Evolutionary conservation across 768 basidiomycete genomes (phyloP), one percentile per base, ranked within the genome.

Genomic region (Tubosaeta brunneosetosa): DNA sequence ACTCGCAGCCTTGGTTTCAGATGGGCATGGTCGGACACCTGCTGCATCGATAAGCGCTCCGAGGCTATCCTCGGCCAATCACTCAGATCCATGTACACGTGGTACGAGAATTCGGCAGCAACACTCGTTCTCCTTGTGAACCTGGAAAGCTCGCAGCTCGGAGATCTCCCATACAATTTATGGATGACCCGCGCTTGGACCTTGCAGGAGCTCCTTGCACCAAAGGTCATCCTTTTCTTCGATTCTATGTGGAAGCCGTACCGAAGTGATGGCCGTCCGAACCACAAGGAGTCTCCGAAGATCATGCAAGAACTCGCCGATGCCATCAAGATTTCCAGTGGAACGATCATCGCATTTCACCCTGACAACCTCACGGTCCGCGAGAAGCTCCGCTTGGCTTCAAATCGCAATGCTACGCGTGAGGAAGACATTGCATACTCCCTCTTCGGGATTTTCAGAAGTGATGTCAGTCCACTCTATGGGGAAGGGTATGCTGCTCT

Each of bases 181-280:
- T 60, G 58, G 58, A 50, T 56, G 59, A 53, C 38, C 6, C 54
- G 58, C 1, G 58, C 47, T 1, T 60, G 59, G 59, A 60, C 59
- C 0, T n/a, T 45, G 4, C 61, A 55, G 37, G 60, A 61, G n/a
- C 50, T 61, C 40, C 59, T 61, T 16, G 51, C 48, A 12, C 16
- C 54, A 0, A 50, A 45, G 11, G 31, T 56, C 17, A 34, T 56
- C 34, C n/a, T 58, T 7, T 60, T 60, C 31, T 60, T 50, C 7
- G 43, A 47, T 4, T 12, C 48, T 6, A 16, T 52, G 0, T 60
- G 59, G 59, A 38, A 52, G 22, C 54, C 47, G 2, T 60, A 55
- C 19, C 58, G 50, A 6, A 43, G 37, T 0, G 58, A 60, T 7
- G 33, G 40, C 6, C 29, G 33, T 7, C 0, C 8, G 9, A 59